Percentiles rank a stretch among this genome's conserved stretches.
These are phyloP conservation scores for Suillus alpinus DNA, from an alignment of 768 basidiomycete genomes.

Conservation along the genomic window DNA sequence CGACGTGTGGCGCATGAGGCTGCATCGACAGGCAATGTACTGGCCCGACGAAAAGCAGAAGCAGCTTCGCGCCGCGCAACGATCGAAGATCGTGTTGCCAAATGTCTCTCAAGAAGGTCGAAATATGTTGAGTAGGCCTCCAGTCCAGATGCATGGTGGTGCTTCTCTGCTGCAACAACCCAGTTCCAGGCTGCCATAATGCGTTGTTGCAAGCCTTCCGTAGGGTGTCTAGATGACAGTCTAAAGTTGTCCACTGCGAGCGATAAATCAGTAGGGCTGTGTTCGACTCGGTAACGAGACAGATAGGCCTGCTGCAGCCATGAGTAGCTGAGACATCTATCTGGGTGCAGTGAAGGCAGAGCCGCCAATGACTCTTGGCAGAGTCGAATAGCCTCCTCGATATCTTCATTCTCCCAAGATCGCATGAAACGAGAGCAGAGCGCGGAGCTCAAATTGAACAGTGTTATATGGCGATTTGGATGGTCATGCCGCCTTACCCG, in stretches of 20 bases:
- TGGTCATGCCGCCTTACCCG: slow-evolving; percentile 7
- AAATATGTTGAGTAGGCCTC: neutral
- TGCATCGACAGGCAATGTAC: neutral
- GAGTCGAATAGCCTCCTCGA: slow-evolving; percentile 20
- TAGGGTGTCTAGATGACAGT: slow-evolving; percentile 13
- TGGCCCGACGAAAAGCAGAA: neutral
- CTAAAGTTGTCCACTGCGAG: slow-evolving; percentile 18
- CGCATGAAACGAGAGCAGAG: slow-evolving; percentile 14
- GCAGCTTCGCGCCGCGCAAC: neutral
- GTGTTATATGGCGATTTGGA: neutral
- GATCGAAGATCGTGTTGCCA: neutral
- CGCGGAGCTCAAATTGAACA: slow-evolving; percentile 11
- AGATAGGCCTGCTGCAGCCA: slow-evolving; percentile 12
- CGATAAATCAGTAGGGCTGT: slow-evolving; percentile 13
- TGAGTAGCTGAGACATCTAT: neutral
- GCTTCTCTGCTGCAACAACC: neutral
- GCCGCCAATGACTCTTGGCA: slow-evolving; percentile 5
- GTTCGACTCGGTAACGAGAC: slow-evolving; percentile 22
- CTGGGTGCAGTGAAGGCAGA: neutral
- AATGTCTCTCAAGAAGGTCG: neutral
- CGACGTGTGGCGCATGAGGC: slow-evolving; percentile 13
- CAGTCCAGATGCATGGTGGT: neutral
- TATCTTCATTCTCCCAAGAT: slow-evolving; percentile 9
- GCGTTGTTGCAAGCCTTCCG: neutral
- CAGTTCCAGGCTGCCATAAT: neutral